Base-by-base conservation (phyloP, 306 rosid genomes). In the Dalbergia cultrata region DNA sequence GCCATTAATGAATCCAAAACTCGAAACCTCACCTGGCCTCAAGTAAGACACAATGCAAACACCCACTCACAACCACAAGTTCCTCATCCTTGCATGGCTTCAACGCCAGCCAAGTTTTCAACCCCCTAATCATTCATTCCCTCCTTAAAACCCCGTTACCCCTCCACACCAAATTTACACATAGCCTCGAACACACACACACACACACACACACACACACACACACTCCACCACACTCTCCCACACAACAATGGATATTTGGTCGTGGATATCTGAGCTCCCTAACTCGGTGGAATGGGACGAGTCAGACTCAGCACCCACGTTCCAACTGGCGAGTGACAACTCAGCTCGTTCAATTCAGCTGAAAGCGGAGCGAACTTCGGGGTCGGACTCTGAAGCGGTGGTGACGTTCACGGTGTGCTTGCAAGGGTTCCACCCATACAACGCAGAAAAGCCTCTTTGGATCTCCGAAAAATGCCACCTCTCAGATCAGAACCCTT, bases 211-310 rank as follows among this genome's bases (percentile, higher is more conserved):
- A 4, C 0, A n/a, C 16, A 31, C 35, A 22, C 37, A 34, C 26
- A 37, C 41, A 37, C 8, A 0, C 41, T 37, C 41, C 41, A 5
- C 3, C 7, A 37, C 41, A 37, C 8, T 3, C 41, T 37, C 41
- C 41, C 41, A 37, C 7, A 37, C 41, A 37, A 1, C 41, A 7
- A 89, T 94, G 93, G 97, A 93, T 68, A 59, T 91, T 60, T 95
- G 99, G 99, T 84, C 95, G 8, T 95, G 99, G 99, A 95, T 95
- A 65, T 87, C 82, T 34, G 90, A 91, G 60, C 91, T 95, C 5
- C 94, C 93, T 31, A 87, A 75, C 88, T 90, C 89, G 11, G 72
- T 64, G 6, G 86, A 87, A 12, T 88, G 90, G 92, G 69, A 64
- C 64, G 81, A 85, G 62, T 86, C 90, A 3, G 83, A 84, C 85